Conservation (phyloP, 257 asterid genomes). For the Pogostemon cablin region DNA sequence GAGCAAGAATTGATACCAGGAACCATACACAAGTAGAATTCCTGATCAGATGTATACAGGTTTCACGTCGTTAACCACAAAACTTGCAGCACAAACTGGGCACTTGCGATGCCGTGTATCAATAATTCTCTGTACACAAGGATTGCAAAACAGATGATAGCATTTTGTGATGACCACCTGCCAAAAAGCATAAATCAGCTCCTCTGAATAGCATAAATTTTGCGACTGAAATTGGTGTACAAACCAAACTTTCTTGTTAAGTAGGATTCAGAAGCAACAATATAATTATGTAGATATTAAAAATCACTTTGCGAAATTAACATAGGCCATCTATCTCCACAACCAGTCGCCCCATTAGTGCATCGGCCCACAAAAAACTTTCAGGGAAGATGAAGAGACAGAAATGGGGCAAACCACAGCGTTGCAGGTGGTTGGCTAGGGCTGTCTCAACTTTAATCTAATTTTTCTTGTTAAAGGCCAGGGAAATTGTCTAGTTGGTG, state of each 20-base stretch:
- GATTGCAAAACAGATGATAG: slow-evolving; percentile 93
- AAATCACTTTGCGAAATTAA: slow-evolving; percentile 9
- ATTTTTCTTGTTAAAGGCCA: too few species aligned
- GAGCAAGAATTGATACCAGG: slow-evolving; percentile 23
- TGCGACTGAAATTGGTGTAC: neutral
- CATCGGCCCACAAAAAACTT: neutral
- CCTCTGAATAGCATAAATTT: neutral
- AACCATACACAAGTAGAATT: slow-evolving; percentile 16
- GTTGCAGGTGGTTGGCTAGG: too few species aligned
- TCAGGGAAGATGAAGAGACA: too few species aligned
- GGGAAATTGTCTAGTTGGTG: too few species aligned
- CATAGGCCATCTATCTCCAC: neutral
- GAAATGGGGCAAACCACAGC: neutral
- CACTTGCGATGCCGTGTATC: slow-evolving; percentile 90
- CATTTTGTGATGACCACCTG: slow-evolving; percentile 98
- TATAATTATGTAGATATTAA: neutral
- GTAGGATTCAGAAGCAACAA: neutral
- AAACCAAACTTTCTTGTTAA: neutral
- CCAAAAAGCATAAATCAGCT: slow-evolving; percentile 27
- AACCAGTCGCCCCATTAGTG: neutral
- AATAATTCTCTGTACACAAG: slow-evolving; percentile 72
- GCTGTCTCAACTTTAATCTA: too few species aligned
- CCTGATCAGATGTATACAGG: slow-evolving; percentile 83
- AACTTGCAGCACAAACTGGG: slow-evolving; percentile 87
- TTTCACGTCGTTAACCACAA: slow-evolving; percentile 84